Percentiles rank a stretch among this genome's conserved stretches.
Evolutionary conservation across 2,329 filamentous ascomycete species (phyloP).

Genomic region (Aaosphaeria pasadenensis): DNA sequence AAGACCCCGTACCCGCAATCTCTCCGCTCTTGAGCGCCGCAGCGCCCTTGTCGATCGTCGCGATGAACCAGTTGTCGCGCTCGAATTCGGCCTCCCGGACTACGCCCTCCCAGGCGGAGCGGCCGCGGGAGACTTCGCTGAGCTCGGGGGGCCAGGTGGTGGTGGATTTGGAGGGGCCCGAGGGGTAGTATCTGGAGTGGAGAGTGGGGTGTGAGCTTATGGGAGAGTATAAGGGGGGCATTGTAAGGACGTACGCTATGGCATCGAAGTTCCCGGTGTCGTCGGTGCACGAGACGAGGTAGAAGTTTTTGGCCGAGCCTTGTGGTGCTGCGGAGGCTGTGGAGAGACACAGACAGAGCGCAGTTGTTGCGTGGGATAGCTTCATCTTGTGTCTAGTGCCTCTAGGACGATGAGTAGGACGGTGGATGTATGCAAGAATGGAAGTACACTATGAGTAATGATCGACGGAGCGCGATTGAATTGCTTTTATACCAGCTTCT

Average conservation of each 20-base stretch:
- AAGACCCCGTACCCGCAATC: conserved; percentile 2
- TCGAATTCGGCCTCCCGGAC: conserved; percentile 2
- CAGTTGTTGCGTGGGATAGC: background rate
- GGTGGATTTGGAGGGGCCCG: background rate
- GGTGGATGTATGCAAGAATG: background rate
- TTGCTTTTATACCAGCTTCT: background rate
- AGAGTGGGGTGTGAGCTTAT: no score
- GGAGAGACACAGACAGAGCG: background rate
- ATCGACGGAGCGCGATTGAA: background rate
- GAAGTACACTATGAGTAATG: background rate
- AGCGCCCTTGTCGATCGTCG: conserved; percentile 1
- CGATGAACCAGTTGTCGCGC: background rate
- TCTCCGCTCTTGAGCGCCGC: conserved; percentile 1
- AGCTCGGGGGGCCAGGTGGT: background rate
- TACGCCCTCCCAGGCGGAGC: conserved; percentile 1
- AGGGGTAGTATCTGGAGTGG: conserved; percentile 1
- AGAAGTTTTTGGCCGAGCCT: conserved; percentile 5
- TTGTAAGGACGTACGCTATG: background rate
- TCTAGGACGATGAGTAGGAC: background rate
- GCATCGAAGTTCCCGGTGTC: conserved; percentile 1
- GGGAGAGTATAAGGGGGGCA: no score
- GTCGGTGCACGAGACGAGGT: conserved; percentile 4
- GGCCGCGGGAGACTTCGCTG: background rate
- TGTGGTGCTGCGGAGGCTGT: background rate
- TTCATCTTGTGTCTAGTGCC: background rate